Percentiles rank a stretch among this genome's conserved stretches.
phyloP scores from a whole-genome alignment of 2,329 filamentous ascomycete genomes.

The Exophiala mesophila region DNA sequence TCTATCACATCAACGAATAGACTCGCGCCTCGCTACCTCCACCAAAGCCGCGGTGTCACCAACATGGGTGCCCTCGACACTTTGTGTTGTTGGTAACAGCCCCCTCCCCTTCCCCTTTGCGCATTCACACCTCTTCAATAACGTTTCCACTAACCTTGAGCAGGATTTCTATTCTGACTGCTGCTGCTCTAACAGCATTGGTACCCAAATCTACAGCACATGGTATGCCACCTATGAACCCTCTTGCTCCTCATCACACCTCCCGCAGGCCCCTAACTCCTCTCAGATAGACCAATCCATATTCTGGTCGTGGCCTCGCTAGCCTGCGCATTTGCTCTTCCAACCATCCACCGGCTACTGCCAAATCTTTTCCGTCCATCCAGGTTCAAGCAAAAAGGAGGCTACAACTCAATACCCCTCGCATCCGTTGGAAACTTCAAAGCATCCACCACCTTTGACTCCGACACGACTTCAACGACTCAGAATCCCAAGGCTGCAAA shows the following conservation, averaged over 20 bases:
- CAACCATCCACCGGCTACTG: constrained; percentile 35
- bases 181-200: constrained; percentile 32
- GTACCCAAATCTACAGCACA: constrained; percentile 37
- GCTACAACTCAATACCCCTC: constrained; percentile 16
- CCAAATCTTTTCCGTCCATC: constrained; percentile 24
- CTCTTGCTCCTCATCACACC: neutral
- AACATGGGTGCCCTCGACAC: constrained; percentile 22
- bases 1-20: too few species aligned
- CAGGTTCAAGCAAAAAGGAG: constrained; percentile 1
- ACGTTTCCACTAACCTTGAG: neutral
- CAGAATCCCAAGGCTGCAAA: constrained; percentile 13
- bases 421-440: constrained; percentile 12
- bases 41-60: too few species aligned
- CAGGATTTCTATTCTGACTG: constrained; percentile 29
- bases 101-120: neutral
- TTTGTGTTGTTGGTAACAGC: constrained; percentile 20
- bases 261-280: neutral
- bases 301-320: constrained; percentile 40
- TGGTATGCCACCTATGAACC: constrained; percentile 28
- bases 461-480: too few species aligned
- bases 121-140: neutral
- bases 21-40: too few species aligned
- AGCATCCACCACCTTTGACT: constrained; percentile 5
- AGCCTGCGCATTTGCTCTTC: constrained; percentile 35
- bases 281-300: constrained; percentile 43